Percentiles rank a stretch among this genome's conserved stretches.
phyloP scores from a whole-genome alignment of 2,329 filamentous ascomycete genomes.

The Alternaria brassicae region DNA sequence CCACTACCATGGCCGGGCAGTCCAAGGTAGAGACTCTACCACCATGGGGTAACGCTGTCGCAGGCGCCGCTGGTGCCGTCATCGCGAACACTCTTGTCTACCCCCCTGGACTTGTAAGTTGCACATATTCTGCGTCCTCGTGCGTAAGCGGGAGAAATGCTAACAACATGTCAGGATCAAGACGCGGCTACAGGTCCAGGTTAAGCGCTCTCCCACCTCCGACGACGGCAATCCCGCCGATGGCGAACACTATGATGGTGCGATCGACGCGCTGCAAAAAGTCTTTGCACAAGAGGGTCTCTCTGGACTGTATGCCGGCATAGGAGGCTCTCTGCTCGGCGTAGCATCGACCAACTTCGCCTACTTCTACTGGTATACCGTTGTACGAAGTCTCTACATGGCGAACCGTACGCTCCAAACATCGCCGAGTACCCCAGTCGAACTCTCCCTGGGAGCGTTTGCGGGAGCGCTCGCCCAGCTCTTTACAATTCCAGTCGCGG shows the following conservation, averaged over 20 bases:
- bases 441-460: constrained; percentile 83
- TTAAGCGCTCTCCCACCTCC: constrained; percentile 65
- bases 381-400: constrained; percentile 82
- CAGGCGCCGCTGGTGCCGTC: constrained; percentile 90
- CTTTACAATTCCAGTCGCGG: constrained; percentile 95
- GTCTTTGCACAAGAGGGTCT: constrained; percentile 84
- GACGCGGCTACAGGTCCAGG: constrained; percentile 93
- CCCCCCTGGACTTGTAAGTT: constrained; percentile 91
- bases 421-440: constrained; percentile 77
- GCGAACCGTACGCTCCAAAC: constrained; percentile 63
- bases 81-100: constrained; percentile 96
- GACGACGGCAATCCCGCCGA: constrained; percentile 52
- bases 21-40: constrained; percentile 76
- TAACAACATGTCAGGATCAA: constrained; percentile 73
- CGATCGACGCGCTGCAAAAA: constrained; percentile 85
- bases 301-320: constrained; percentile 84
- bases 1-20: constrained; percentile 58
- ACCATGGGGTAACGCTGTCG: constrained; percentile 91
- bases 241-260: constrained; percentile 81
- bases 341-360: constrained; percentile 98
- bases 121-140: background rate
- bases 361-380: constrained; percentile 99
- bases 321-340: constrained; percentile 83
- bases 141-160: background rate
- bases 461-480: constrained; percentile 91